Conservation (phyloP, 2,329 filamentous ascomycete species). For the Stemphylium vesicarium region DNA sequence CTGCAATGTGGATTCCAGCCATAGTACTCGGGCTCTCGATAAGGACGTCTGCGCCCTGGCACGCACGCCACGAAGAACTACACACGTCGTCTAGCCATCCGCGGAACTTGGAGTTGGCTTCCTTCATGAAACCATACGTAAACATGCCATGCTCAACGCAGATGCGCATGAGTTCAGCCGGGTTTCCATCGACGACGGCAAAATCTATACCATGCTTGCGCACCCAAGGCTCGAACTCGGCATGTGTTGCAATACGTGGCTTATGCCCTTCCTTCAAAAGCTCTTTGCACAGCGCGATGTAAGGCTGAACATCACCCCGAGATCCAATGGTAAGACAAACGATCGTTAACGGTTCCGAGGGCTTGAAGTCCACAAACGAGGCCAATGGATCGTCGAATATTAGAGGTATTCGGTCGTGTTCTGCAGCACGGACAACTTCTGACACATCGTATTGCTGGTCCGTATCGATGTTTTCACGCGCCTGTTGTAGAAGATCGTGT, state of each 20-base stretch:
- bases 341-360: slow-evolving; percentile 76
- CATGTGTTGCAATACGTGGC: slow-evolving; percentile 87
- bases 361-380: slow-evolving; percentile 91
- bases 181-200: slow-evolving; percentile 84
- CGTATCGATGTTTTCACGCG: slow-evolving; percentile 58
- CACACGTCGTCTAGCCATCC: slow-evolving; percentile 94
- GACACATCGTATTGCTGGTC: slow-evolving; percentile 29
- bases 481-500: slow-evolving; percentile 78
- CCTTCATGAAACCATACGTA: slow-evolving; percentile 85
- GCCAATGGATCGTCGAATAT: slow-evolving; percentile 88
- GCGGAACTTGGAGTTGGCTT: slow-evolving; percentile 77
- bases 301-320: slow-evolving; percentile 94
- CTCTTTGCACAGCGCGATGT: slow-evolving; percentile 94
- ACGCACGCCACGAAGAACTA: slow-evolving; percentile 79
- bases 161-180: slow-evolving; percentile 90
- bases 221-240: slow-evolving; percentile 88
- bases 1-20: slow-evolving; percentile 96
- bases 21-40: slow-evolving; percentile 97
- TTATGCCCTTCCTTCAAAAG: slow-evolving; percentile 86
- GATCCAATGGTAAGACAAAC: slow-evolving; percentile 97
- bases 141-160: slow-evolving; percentile 99
- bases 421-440: slow-evolving; percentile 38
- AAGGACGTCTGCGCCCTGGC: slow-evolving; percentile 84
- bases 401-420: slow-evolving; percentile 71
- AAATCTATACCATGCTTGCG: slow-evolving; percentile 95